Conservation (phyloP, 306 rosid species). For the Corylus heterophylla region DNA sequence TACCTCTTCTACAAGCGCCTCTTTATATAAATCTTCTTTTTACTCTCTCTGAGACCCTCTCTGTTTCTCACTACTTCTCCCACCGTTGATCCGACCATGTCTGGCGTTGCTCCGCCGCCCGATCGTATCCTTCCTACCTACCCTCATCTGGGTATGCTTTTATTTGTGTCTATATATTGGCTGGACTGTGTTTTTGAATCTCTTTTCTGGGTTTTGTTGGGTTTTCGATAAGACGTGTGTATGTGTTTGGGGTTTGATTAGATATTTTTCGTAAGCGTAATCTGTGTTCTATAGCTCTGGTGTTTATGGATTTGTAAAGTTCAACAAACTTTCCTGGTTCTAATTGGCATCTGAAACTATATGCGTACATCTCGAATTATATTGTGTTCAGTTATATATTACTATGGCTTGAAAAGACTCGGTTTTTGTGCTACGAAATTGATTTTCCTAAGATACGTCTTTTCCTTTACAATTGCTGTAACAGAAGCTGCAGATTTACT, state of each 20-base stretch:
- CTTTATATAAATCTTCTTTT: not conserved
- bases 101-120: conserved; percentile 27
- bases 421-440: not conserved
- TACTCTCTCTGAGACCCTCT: not conserved
- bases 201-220: not conserved
- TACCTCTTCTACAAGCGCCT: not conserved
- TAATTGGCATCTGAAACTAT: too few species aligned
- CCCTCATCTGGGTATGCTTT: not conserved
- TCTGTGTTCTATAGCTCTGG: not conserved
- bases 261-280: not conserved
- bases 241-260: not conserved
- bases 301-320: too few species aligned
- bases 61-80: not conserved
- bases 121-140: conserved; percentile 37
- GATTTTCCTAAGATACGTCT: not conserved
- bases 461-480: not conserved
- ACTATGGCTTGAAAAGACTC: too few species aligned
- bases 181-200: not conserved
- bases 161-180: not conserved
- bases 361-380: too few species aligned
- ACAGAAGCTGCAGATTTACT: conserved; percentile 45
- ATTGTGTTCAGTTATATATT: too few species aligned
- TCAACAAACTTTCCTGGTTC: too few species aligned
- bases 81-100: conserved; percentile 27
- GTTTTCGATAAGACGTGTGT: not conserved